Conservation (phyloP, 179 eudicot species). For the Heliamphora pulchella region DNA sequence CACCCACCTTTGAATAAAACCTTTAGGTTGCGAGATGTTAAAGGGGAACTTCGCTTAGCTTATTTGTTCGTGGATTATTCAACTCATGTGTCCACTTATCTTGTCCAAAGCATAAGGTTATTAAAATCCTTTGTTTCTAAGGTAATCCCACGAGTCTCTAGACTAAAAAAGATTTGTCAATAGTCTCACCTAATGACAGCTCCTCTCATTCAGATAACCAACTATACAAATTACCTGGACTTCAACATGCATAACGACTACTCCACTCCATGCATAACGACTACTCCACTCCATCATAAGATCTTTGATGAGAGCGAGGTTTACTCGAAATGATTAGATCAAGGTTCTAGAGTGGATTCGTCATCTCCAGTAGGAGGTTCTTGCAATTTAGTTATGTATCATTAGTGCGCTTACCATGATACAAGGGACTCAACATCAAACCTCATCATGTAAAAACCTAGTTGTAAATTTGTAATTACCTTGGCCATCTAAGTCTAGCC, state of each 20-base stretch:
- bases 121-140: background rate
- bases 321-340: no score
- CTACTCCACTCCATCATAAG: no score
- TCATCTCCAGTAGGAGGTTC: no score
- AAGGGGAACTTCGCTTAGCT: background rate
- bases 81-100: background rate
- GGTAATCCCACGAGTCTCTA: background rate
- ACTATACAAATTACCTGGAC: no score
- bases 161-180: background rate
- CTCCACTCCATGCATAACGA: no score
- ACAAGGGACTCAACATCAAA: background rate
- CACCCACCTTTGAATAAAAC: background rate
- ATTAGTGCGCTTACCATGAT: background rate
- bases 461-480: background rate
- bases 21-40: background rate
- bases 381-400: no score
- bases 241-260: no score
- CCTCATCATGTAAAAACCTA: background rate
- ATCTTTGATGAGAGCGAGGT: no score
- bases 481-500: no score
- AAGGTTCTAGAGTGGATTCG: no score
- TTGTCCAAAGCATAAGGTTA: background rate
- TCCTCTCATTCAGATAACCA: no score
- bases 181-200: no score
- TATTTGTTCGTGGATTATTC: background rate